A percentile compares a stretch with the other conserved stretches of the same genome.
Conservation (phyloP, 1,284 basidiomycete species). For the Mrakiaceae sp. region DNA sequence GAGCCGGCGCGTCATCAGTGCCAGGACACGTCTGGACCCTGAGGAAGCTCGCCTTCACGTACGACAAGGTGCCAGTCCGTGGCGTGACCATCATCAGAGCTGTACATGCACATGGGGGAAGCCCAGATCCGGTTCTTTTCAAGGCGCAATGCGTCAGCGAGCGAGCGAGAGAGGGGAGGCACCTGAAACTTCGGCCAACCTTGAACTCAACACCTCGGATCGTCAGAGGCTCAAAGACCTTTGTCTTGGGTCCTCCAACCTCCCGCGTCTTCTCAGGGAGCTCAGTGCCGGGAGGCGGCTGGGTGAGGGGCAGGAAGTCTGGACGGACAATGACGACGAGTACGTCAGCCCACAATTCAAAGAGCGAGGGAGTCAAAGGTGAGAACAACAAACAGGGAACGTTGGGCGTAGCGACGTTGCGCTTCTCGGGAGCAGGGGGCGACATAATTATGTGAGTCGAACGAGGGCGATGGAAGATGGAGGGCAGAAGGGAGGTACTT, state of each 20-base stretch:
- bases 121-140: slow-evolving; percentile 46
- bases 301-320: slow-evolving; percentile 43
- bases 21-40: neutral
- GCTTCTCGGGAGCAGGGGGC: too few species aligned
- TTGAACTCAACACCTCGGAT: slow-evolving; percentile 55
- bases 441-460: too few species aligned
- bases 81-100: slow-evolving; percentile 54
- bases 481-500: too few species aligned
- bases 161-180: neutral
- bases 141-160: neutral
- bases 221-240: slow-evolving; percentile 55
- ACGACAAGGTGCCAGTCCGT: slow-evolving; percentile 45
- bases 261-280: slow-evolving; percentile 21
- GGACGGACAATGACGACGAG: neutral
- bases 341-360: neutral
- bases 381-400: too few species aligned
- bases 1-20: neutral
- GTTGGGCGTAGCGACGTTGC: too few species aligned
- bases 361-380: neutral
- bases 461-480: too few species aligned
- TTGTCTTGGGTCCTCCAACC: slow-evolving; percentile 35
- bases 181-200: slow-evolving; percentile 36
- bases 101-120: slow-evolving; percentile 43
- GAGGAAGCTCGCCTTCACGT: neutral
- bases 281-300: slow-evolving; percentile 47